A percentile compares a stretch with the other conserved stretches of the same genome.
These are phyloP conservation scores for Prunus campanulata DNA, from an alignment of 306 rosid genomes.

Conservation along the genomic window DNA sequence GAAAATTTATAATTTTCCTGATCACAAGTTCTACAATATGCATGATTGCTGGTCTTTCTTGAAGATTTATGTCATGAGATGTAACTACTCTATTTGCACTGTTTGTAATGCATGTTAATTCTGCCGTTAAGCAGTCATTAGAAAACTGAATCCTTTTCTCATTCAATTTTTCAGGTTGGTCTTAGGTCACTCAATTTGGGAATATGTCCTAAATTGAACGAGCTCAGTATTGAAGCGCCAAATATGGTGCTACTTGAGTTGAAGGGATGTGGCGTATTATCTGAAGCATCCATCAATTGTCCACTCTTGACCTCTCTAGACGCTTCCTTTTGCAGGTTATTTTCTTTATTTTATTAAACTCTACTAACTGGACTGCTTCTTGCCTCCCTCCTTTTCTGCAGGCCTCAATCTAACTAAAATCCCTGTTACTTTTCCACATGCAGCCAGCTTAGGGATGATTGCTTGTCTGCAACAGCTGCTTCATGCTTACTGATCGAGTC, in stretches of 20 bases:
- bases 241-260: slow-evolving; percentile 83
- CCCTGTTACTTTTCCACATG: slow-evolving; percentile 27
- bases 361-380: neutral
- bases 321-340: slow-evolving; percentile 97
- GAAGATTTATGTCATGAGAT: neutral
- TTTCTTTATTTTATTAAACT: slow-evolving; percentile 17
- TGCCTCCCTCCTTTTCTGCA: neutral
- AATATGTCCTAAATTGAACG: slow-evolving; percentile 87
- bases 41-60: neutral
- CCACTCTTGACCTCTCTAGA: slow-evolving; percentile 86
- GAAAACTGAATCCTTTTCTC: slow-evolving; percentile 1
- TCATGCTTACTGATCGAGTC: slow-evolving; percentile 84
- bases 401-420: slow-evolving; percentile 19
- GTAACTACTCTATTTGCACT: neutral
- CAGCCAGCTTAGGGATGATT: slow-evolving; percentile 87
- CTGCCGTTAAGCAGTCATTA: neutral
- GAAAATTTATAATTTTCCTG: neutral
- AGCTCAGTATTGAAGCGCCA: slow-evolving; percentile 68
- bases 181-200: slow-evolving; percentile 88
- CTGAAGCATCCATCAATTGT: slow-evolving; percentile 86
- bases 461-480: slow-evolving; percentile 87
- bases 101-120: neutral
- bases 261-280: slow-evolving; percentile 94
- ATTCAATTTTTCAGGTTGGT: slow-evolving; percentile 64
- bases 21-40: neutral